Evolutionary conservation across 306 rosid genomes (phyloP).

Genomic region (Canavalia gladiata): DNA sequence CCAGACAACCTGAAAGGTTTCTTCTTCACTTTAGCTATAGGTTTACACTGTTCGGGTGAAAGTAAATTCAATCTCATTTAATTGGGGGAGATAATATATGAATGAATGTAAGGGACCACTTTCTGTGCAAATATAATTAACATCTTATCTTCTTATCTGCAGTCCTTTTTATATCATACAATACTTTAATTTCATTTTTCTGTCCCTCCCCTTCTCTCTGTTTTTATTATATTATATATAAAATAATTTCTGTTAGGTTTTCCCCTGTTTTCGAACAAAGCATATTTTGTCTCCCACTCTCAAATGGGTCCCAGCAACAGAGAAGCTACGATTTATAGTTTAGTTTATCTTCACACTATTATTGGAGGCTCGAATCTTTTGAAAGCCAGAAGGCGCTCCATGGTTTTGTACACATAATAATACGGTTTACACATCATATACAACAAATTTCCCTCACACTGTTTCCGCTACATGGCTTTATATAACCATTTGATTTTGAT

Average conservation of each 20-base stretch:
- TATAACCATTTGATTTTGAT: neutral
- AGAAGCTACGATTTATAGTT: constrained; percentile 43
- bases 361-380: constrained; percentile 26
- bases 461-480: neutral
- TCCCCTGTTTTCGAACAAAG: constrained; percentile 24
- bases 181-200: constrained; percentile 15
- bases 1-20: constrained; percentile 60
- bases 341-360: neutral
- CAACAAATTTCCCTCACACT: neutral
- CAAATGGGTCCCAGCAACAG: constrained; percentile 49
- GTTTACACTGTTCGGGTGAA: constrained; percentile 55
- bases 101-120: constrained; percentile 59
- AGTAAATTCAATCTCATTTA: constrained; percentile 42
- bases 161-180: constrained; percentile 32
- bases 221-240: neutral
- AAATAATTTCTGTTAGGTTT: constrained; percentile 25
- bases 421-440: neutral
- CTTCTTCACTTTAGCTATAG: constrained; percentile 46
- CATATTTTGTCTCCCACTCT: constrained; percentile 45
- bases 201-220: neutral
- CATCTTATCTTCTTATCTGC: constrained; percentile 59
- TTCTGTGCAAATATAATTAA: constrained; percentile 47
- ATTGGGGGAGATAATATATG: constrained; percentile 30
- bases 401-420: neutral
- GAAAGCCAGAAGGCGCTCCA: neutral